Percentiles rank a stretch among this genome's conserved stretches.
Conservation (phyloP, 2,329 filamentous ascomycete species). For the Ciborinia camelliae region DNA sequence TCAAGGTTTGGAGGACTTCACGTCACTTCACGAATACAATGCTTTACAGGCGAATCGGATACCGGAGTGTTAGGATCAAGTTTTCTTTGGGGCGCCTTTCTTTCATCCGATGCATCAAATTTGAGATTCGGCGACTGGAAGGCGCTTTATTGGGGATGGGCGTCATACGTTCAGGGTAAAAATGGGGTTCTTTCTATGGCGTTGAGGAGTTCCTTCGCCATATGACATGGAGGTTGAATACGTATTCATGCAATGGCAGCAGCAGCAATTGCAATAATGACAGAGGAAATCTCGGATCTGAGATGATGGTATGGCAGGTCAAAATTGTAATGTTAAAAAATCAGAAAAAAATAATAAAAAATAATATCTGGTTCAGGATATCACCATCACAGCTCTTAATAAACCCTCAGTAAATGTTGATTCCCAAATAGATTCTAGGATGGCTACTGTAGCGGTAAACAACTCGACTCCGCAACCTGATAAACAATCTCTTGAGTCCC, state of each 20-base stretch:
- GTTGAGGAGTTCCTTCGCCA: background rate
- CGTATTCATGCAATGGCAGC: background rate
- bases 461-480: too few species aligned
- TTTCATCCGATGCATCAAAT: too few species aligned
- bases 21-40: background rate
- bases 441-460: too few species aligned
- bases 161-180: background rate
- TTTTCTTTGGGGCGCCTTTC: background rate
- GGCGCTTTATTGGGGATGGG: background rate
- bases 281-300: background rate
- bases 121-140: background rate
- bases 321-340: background rate
- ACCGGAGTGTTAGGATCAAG: background rate
- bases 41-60: background rate
- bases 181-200: background rate
- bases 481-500: too few species aligned
- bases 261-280: background rate
- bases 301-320: background rate
- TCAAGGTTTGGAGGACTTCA: background rate
- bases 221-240: background rate
- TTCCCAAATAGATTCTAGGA: too few species aligned
- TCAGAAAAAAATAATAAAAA: background rate
- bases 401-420: too few species aligned
- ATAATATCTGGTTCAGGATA: background rate
- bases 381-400: too few species aligned